Percentiles rank a stretch among this genome's conserved stretches.
These are phyloP conservation scores for Boletus reticulatus DNA, from an alignment of 768 basidiomycete species.

Conservation along the genomic window DNA sequence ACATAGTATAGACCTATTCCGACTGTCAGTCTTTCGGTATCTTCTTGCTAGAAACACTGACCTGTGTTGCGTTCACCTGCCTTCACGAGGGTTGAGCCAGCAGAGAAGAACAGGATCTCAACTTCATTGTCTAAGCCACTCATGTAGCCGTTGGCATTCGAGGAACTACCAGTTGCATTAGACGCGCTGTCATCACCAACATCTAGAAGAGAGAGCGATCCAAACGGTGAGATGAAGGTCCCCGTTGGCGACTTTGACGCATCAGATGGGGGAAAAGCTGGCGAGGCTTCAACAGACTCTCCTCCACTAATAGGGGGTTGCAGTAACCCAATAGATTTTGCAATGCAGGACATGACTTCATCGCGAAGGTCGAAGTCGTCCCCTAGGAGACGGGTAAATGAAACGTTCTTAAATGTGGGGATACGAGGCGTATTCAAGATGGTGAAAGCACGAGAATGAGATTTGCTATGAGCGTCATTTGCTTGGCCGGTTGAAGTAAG, in stretches of 20 bases:
- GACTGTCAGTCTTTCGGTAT: neutral
- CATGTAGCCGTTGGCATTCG: conserved; percentile 53
- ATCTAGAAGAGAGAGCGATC: conserved; percentile 71
- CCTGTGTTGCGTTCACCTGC: conserved; percentile 91
- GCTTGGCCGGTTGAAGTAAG: conserved; percentile 53
- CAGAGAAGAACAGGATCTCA: conserved; percentile 90
- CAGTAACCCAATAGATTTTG: conserved; percentile 92
- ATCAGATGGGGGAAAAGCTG: conserved; percentile 52
- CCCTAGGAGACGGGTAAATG: conserved; percentile 30
- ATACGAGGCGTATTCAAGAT: conserved; percentile 50
- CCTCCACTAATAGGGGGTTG: conserved; percentile 78
- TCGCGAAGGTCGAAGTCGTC: conserved; percentile 94
- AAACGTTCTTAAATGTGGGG: conserved; percentile 26
- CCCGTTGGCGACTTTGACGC: conserved; percentile 33
- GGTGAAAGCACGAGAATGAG: conserved; percentile 47
- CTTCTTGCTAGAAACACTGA: conserved; percentile 23
- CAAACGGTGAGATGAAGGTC: conserved; percentile 63
- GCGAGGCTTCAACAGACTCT: conserved; percentile 66
- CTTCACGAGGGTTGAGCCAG: conserved; percentile 81
- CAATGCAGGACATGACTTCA: conserved; percentile 96
- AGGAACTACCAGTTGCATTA: conserved; percentile 60
- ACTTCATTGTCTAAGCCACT: conserved; percentile 93
- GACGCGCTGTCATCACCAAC: conserved; percentile 65
- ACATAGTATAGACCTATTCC: conserved; percentile 81
- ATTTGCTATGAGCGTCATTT: conserved; percentile 46